These are phyloP conservation scores for Cicer chorassanicum DNA, from an alignment of 306 rosid species.

Conservation along the genomic window DNA sequence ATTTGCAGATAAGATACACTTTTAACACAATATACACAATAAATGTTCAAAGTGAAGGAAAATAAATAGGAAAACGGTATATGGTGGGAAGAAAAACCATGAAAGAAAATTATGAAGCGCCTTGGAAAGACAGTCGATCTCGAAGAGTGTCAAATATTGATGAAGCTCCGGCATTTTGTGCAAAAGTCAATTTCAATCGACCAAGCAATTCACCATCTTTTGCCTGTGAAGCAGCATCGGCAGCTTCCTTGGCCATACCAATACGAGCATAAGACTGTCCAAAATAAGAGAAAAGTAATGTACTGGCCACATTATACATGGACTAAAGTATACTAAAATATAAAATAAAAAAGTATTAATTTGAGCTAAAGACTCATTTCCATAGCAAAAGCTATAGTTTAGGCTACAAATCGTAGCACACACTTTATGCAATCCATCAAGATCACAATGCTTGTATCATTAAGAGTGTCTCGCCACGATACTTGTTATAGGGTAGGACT, in stretches of 20 bases:
- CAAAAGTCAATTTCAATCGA: constrained; percentile 76
- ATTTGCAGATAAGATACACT: constrained; percentile 45
- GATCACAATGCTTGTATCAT: no score
- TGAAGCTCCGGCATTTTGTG: constrained; percentile 85
- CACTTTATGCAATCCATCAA: not conserved
- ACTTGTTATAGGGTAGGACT: not conserved
- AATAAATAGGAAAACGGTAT: not conserved
- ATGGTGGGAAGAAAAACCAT: constrained; percentile 2
- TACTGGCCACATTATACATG: not conserved
- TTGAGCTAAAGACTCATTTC: constrained; percentile 22
- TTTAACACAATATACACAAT: constrained; percentile 52
- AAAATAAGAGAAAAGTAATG: constrained; percentile 34
- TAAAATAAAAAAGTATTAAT: not conserved
- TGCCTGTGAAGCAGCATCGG: constrained; percentile 94
- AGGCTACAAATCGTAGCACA: not conserved
- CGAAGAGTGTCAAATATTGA: constrained; percentile 88
- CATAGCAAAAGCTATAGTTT: constrained; percentile 37
- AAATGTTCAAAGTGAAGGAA: not conserved
- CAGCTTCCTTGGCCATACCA: constrained; percentile 98
- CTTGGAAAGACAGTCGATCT: constrained; percentile 79
- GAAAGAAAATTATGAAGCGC: constrained; percentile 57
- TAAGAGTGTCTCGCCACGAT: no score
- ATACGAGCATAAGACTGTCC: constrained; percentile 91
- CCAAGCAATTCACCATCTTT: constrained; percentile 96
- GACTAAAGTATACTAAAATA: constrained; percentile 2